Evolutionary conservation across 208 protist species (phyloP).

Genomic region (Blastocrithidia nonstop): DNA sequence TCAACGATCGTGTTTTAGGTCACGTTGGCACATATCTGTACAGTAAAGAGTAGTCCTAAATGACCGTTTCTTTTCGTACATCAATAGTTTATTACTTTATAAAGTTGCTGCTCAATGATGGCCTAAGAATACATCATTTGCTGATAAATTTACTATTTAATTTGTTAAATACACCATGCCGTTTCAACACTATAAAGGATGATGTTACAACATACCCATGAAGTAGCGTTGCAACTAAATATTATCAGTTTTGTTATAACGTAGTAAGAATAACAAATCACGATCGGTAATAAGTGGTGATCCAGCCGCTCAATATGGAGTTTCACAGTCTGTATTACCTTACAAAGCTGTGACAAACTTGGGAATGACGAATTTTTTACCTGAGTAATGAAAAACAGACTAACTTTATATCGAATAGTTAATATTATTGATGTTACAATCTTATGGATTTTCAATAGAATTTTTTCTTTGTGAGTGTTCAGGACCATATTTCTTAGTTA

Average conservation of each 20-base stretch:
- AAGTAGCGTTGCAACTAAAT: conserved; percentile 55
- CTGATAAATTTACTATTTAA: conserved; percentile 16
- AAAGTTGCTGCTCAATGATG: conserved; percentile 45
- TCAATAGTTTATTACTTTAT: conserved; percentile 27
- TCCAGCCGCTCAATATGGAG: conserved; percentile 53
- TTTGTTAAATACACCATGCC: conserved; percentile 54
- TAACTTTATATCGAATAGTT: conserved; percentile 26
- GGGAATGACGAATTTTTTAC: conserved; percentile 36
- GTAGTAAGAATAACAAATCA: conserved; percentile 36
- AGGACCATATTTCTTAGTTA: conserved; percentile 55
- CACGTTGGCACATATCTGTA: conserved; percentile 42
- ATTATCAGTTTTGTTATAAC: conserved; percentile 34
- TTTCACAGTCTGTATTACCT: conserved; percentile 61
- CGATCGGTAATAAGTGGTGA: conserved; percentile 29
- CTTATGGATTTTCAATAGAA: conserved; percentile 4
- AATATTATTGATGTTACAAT: conserved; percentile 1
- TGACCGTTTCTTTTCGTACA: conserved; percentile 33
- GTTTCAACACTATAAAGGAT: conserved; percentile 47
- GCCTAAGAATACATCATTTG: conserved; percentile 37
- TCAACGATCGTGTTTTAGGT: conserved; percentile 40
- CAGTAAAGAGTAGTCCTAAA: conserved; percentile 47
- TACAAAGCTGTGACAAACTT: conserved; percentile 36
- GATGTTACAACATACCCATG: conserved; percentile 43
- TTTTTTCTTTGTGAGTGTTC: conserved; percentile 15
- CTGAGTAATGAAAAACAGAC: conserved; percentile 34